phyloP scores from a whole-genome alignment of 2,329 filamentous ascomycete genomes.

The Cytospora chrysosperma region DNA sequence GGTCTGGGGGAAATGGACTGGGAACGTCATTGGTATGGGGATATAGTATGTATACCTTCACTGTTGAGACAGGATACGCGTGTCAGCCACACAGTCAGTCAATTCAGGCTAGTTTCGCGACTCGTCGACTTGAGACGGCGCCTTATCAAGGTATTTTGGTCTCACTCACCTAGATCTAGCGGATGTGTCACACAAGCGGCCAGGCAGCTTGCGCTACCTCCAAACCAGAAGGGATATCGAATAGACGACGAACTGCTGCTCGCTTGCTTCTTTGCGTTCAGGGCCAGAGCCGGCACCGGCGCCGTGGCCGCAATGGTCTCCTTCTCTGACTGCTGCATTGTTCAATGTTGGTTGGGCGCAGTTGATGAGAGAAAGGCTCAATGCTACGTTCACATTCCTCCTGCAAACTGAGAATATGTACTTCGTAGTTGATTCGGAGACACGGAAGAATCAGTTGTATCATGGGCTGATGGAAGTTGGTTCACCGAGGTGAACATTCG shows the following conservation, averaged over 20 bases:
- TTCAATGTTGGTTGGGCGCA: slow-evolving; percentile 30
- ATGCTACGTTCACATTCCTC: slow-evolving; percentile 11
- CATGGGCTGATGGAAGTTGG: background rate
- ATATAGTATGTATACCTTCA: no score
- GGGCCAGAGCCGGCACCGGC: slow-evolving; percentile 21
- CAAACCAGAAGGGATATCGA: slow-evolving; percentile 90
- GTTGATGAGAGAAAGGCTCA: background rate
- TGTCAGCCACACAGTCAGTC: no score
- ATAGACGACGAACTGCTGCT: slow-evolving; percentile 43
- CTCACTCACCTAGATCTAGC: slow-evolving; percentile 77
- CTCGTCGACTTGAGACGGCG: background rate
- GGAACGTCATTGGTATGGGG: background rate
- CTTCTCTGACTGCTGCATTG: slow-evolving; percentile 29
- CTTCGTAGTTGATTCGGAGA: no score
- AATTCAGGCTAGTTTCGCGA: background rate
- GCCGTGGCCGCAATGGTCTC: slow-evolving; percentile 26
- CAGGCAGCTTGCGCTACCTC: slow-evolving; percentile 89
- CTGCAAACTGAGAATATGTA: no score
- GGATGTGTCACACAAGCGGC: slow-evolving; percentile 92
- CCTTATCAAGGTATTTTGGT: no score
- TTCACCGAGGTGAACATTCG: no score
- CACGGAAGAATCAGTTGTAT: no score
- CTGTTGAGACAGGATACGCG: slow-evolving; percentile 3
- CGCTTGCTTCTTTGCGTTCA: slow-evolving; percentile 35
- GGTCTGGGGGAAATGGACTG: no score